Conservation (phyloP, 2,329 filamentous ascomycete species). For the Hawksworthiomyces lignivorus region DNA sequence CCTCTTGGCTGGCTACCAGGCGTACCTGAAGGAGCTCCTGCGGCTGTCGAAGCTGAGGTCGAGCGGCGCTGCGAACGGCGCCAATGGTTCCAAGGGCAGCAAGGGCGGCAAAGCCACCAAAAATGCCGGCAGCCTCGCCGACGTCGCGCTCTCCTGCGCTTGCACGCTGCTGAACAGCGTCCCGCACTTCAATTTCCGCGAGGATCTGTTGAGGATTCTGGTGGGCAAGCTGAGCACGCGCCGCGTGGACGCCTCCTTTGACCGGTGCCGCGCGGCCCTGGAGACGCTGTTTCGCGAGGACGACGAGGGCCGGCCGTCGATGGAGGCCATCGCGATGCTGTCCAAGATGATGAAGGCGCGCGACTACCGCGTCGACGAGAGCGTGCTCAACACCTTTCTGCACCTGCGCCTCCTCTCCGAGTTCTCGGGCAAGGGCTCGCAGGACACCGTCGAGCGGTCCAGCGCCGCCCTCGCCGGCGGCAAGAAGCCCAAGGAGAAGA, state of each 20-base stretch:
- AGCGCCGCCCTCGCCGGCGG: slow-evolving; percentile 19
- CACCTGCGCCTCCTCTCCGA: slow-evolving; percentile 82
- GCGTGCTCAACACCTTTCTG: slow-evolving; percentile 82
- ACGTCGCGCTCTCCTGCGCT: slow-evolving; percentile 75
- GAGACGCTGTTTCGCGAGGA: slow-evolving; percentile 79
- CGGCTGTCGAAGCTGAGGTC: slow-evolving; percentile 50
- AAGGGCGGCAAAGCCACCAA: slow-evolving; percentile 20
- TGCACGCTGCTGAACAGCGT: slow-evolving; percentile 74
- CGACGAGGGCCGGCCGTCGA: slow-evolving; percentile 78
- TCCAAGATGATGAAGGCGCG: slow-evolving; percentile 93
- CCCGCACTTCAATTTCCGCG: slow-evolving; percentile 95
- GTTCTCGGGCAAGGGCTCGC: slow-evolving; percentile 76
- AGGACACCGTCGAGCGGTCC: slow-evolving; percentile 59
- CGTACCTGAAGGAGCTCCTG: slow-evolving; percentile 70
- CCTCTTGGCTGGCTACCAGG: slow-evolving; percentile 75
- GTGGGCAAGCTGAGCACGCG: slow-evolving; percentile 73
- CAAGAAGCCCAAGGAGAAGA: slow-evolving; percentile 65
- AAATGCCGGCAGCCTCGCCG: slow-evolving; percentile 41
- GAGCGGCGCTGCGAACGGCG: slow-evolving; percentile 22
- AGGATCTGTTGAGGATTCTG: slow-evolving; percentile 78
- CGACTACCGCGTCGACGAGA: slow-evolving; percentile 76
- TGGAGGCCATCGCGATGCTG: slow-evolving; percentile 78
- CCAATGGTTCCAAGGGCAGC: slow-evolving; percentile 11
- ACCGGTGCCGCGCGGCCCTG: slow-evolving; percentile 69
- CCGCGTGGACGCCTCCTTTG: slow-evolving; percentile 64